Conservation (phyloP, 805 yeast genomes). For the Wickerhamiella sergipiensis region DNA sequence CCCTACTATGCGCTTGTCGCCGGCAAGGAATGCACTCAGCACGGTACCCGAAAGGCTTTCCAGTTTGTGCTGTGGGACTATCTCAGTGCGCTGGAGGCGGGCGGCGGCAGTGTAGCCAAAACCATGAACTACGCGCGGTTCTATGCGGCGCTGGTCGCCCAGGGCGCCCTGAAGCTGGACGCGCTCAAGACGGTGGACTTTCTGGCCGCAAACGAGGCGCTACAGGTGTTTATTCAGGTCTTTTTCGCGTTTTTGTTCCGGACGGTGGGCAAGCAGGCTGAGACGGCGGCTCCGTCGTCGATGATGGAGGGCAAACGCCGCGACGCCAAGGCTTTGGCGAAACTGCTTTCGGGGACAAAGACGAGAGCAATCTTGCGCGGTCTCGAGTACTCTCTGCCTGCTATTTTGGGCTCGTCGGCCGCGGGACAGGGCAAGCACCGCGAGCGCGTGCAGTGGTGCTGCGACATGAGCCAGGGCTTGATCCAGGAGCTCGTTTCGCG, state of each 20-base stretch:
- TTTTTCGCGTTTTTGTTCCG: constrained; percentile 56
- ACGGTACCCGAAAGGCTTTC: constrained; percentile 63
- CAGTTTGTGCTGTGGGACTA: constrained; percentile 87
- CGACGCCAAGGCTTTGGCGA: constrained; percentile 37
- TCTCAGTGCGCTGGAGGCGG: constrained; percentile 46
- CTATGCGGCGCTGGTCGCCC: constrained; percentile 62
- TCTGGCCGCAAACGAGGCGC: constrained; percentile 47
- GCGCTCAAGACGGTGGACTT: constrained; percentile 62
- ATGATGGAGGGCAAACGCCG: constrained; percentile 23
- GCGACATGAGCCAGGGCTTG: constrained; percentile 10
- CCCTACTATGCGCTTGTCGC: constrained; percentile 83
- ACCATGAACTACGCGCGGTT: constrained; percentile 66
- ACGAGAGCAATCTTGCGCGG: constrained; percentile 54
- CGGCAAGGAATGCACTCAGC: constrained; percentile 55
- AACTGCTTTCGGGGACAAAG: constrained; percentile 38
- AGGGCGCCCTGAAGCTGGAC: constrained; percentile 61
- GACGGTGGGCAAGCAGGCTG: constrained; percentile 33
- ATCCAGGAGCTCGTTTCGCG: constrained; percentile 9
- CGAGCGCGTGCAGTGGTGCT: constrained; percentile 56
- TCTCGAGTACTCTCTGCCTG: constrained; percentile 44
- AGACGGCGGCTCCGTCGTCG: constrained; percentile 11
- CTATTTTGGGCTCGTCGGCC: constrained; percentile 28
- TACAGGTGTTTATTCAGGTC: constrained; percentile 58
- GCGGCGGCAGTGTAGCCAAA: constrained; percentile 22
- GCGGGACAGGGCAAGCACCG: constrained; percentile 39